Evolutionary conservation across 345 rosid genomes (phyloP), one percentile per base, ranked within the genome.

Genomic region (Carallia pectinifolia): DNA sequence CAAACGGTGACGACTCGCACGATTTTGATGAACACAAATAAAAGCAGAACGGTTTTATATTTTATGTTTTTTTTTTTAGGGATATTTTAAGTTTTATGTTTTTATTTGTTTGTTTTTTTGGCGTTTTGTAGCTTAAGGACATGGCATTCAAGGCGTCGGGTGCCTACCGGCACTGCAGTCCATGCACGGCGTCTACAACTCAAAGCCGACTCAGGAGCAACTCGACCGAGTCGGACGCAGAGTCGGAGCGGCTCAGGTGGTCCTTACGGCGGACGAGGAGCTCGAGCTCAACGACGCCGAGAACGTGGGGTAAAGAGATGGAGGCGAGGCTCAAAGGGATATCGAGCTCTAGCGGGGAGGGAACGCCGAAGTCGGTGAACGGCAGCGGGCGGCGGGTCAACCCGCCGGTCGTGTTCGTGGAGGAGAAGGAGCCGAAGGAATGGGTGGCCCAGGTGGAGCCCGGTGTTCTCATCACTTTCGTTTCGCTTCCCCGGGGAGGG

Each of bases 401-500:
- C 55, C 74, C 71, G 60, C 65, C 76, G 17, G 38, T 77, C 17
- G 80, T 63, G 31, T 72, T 77, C 58, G 72, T 68, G 15, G 76
- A 71, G 65, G 80, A 77, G 54, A 72, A 38, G 47, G 80, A 77
- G 58, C 80, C 80, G 5, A 77, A 72, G 16, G 80, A 77, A 52
- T 77, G 76, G 80, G 80, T 77, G 71, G 80, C 80, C 61, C 80
- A 77, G 69, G 76, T 77, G 76, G 80, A 77, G 72, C 76, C 80
- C 65, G 80, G 80, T 17, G 80, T 77, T 30, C 73, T 77, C 48
- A 77, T 77, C 66, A 77, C 80, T 15, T 72, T 77, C 38, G 80
- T 72, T 50, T 77, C 76, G 53, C 72, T 77, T 0, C 76, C 80
- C 17, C 50, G 71, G 44, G 80, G 80, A 58, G 80, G 80, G 44